These are phyloP conservation scores for Epichloe sylvatica DNA, from an alignment of 2,329 filamentous ascomycete genomes.

Conservation along the genomic window DNA sequence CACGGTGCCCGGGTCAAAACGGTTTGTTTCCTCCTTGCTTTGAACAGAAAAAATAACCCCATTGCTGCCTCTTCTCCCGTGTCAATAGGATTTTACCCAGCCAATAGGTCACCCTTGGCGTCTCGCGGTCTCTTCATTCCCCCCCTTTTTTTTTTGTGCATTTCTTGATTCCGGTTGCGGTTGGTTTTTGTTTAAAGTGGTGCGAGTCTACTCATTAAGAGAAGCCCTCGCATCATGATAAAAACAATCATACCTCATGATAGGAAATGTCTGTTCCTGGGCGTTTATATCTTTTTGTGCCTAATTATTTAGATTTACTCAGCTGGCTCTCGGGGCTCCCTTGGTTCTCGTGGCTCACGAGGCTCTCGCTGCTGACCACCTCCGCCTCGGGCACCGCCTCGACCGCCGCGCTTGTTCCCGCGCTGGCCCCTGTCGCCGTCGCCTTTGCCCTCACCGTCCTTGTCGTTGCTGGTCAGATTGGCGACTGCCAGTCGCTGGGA, in stretches of 20 bases:
- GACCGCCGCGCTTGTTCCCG: conserved; percentile 35
- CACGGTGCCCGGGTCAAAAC: conserved; percentile 17
- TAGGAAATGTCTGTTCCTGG: background rate
- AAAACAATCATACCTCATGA: background rate
- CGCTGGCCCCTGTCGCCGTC: conserved; percentile 33
- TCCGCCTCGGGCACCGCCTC: conserved; percentile 34
- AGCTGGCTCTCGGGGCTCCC: conserved; percentile 19
- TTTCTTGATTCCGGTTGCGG: background rate
- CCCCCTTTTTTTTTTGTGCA: background rate
- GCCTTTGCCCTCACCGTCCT: conserved; percentile 34
- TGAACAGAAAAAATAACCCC: background rate
- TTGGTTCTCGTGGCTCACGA: conserved; percentile 28
- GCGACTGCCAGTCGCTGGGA: conserved; percentile 88
- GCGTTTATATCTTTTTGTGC: background rate
- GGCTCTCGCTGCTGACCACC: conserved; percentile 39
- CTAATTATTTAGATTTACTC: conserved; percentile 15
- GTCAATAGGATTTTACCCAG: too few relatives aligned
- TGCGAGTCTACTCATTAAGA: background rate
- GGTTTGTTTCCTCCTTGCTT: conserved; percentile 4
- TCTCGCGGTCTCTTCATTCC: background rate
- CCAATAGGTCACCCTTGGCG: too few relatives aligned
- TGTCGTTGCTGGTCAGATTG: conserved; percentile 39
- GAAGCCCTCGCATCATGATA: background rate
- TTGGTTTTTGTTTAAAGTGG: background rate
- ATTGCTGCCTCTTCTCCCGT: background rate